Conservation (phyloP, 2,329 filamentous ascomycete genomes). For the Pleurostoma richardsiae region DNA sequence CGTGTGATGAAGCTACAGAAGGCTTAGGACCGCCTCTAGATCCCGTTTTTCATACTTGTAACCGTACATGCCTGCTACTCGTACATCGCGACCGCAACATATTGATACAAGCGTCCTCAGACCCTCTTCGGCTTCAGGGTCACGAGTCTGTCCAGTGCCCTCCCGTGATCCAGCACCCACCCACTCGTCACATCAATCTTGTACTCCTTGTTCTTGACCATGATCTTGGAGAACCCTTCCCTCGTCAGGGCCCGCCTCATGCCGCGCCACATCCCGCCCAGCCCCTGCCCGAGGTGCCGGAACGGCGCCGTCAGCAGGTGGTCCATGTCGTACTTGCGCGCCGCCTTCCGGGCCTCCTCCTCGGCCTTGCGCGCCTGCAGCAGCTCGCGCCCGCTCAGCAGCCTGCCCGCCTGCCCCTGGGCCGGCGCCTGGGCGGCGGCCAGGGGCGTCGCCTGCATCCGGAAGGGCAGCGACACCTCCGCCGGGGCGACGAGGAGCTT, state of each 20-base stretch:
- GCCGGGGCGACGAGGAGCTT: constrained; percentile 31
- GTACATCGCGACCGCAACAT: too few relatives aligned
- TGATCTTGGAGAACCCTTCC: constrained; percentile 50
- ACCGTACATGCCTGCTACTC: too few relatives aligned
- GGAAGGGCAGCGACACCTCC: constrained; percentile 27
- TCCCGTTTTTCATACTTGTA: too few relatives aligned
- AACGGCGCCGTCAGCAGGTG: constrained; percentile 56
- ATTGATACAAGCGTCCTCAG: too few relatives aligned
- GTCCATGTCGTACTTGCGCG: constrained; percentile 45
- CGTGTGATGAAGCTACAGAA: too few relatives aligned
- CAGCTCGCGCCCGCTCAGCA: constrained; percentile 15
- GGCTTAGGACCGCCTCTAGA: too few relatives aligned
- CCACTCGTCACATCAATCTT: constrained; percentile 55
- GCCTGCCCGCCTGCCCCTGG: constrained; percentile 1
- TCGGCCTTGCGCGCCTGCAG: constrained; percentile 25
- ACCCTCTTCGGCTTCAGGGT: constrained; percentile 9
- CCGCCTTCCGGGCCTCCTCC: constrained; percentile 28
- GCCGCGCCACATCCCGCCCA: constrained; percentile 35
- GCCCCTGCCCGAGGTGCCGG: constrained; percentile 38
- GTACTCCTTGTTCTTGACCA: constrained; percentile 40
- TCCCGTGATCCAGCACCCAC: constrained; percentile 55
- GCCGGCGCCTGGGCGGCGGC: constrained; percentile 10
- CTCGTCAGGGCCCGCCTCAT: constrained; percentile 48
- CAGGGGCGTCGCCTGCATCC: constrained; percentile 18
- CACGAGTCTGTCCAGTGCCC: constrained; percentile 52